Base-by-base conservation (phyloP, 305 asterid genomes). In the Fraxinus ornus region DNA sequence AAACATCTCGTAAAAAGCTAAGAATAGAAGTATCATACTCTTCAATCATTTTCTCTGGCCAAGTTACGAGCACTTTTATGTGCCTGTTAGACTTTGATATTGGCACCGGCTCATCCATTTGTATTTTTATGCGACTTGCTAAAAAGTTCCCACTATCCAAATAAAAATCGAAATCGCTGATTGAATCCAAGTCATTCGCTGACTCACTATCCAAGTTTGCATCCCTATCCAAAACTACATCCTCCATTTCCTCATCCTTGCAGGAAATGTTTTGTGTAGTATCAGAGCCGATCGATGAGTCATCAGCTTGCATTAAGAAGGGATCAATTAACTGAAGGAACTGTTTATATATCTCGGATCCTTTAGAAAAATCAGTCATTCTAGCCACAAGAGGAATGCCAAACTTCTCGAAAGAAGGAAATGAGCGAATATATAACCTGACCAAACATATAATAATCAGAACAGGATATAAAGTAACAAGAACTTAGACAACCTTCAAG, bases 341-440 rank as follows among this genome's bases (percentile, higher is more conserved):
- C 84, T 82, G 89, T 84, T 84, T 84, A 35, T 81, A 86, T 81
- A 92, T 84, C 84, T 86, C 91, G n/a, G 89, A 90, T 62, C 93
- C 98, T 80, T 84, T 86, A 19, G 91, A 89, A 83, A 87, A 82
- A 84, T 86, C 87, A 81, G 92, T 80, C 47, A 94, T 84, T 89
- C 90, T 89, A 52, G 94, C 83, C 57, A 91, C 84, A 36, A 92
- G 91, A 78, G 98, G 98, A 86, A 89, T 77, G 84, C 93, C 97
- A 77, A 94, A 88, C 86, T 75, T 89, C 90, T 82, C 83, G 78
- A 7, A 33, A 84, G 84, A 7, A 21, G 79, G 21, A 62, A 7
- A 62, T 35, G 83, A 73, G 55, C 7, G 70, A 77, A 24, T 0
- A 72, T 1, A 74, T 77, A 89, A 86, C 88, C 97, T 90, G 91